Base-by-base conservation (phyloP, 2,329 filamentous ascomycete species). In the Neopestalotiopsis sp. region DNA sequence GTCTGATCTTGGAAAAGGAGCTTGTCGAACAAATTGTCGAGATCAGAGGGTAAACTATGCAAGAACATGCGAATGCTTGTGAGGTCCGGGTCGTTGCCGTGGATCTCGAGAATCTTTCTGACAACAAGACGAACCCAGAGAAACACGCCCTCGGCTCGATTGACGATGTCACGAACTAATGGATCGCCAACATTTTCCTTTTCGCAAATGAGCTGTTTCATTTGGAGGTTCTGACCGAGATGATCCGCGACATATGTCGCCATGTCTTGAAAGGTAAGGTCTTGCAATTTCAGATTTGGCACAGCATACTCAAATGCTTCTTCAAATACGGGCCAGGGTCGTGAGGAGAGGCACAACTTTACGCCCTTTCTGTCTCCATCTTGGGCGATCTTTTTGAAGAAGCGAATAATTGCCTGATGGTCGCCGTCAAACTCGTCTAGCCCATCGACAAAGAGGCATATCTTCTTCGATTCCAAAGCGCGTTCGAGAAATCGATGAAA, bases 1-100 rank as follows among this genome's bases (percentile, higher is more conserved):
- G 68, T 70, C 64, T 78, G 78, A 61, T 75, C 71, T 13, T 71
- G 57, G 52, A 81, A 80, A 1, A 80, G 57, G 1, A 80, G 69
- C 49, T 75, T 74, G n/a, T 71, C 61, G 38, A 80, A 80, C 1
- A 80, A 68, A 0, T 74, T 71, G 20, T 76, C 75, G 0, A 80
- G 69, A 40, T 67, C 65, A 4, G 52, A 59, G 10, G 65, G 65
- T n/a, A 67, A 10, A 12, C 24, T 38, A n/a, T 14, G 32, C 4
- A 40, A 9, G 9, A 40, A 60, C 12, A 2, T 7, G 12, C 30
- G 14, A 13, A 60, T 42, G 0, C 79, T 74, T 0, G 77, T 76
- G 1, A 80, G 70, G 2, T 61, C 65, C 40, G 6, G 60, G n/a
- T 1, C 9, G 34, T 28, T n/a, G 0, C 69, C 38, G 20, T 74